Base-by-base conservation (phyloP, 768 basidiomycete genomes). In the Lentinus tigrinus region DNA sequence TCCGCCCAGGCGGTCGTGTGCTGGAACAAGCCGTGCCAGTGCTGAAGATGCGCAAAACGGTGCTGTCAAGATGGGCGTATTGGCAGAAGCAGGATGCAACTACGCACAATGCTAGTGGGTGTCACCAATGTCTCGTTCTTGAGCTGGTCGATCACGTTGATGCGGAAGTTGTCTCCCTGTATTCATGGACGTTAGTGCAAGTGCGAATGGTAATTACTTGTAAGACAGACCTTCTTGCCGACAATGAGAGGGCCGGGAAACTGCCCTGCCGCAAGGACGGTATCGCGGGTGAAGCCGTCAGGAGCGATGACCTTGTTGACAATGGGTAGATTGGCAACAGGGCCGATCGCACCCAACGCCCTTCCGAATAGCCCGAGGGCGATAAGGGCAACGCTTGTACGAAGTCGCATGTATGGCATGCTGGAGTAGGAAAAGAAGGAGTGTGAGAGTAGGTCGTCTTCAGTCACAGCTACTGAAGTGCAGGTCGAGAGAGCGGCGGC, bases 11-110 rank as follows among this genome's bases (percentile, higher is more conserved):
- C 77, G 14, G 73, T 70, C 11, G 69, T 68, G 17, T 70, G 56
- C 60, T 81, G 80, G 57, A 75, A 77, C 8, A 82, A 34, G 8
- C 81, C 81, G 55, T 82, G 81, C 81, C 81, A 81, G 27, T 69
- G 68, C 68, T 69, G 37, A 19, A 21, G 34, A 28, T 27, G 17
- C 74, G 57, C 75, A 74, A 17, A 78, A 48, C 78, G 56, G 78
- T 10, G 76, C 77, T 77, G 78, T 51, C 70, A 62, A 58, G 59
- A 14, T 21, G 21, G 26, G 7, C 26, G 21, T 27, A 10, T 42
- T n/a, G 19, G 8, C 34, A 26, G 11, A 16, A 23, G 14, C 7
- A 14, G 42, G 40, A 28, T 5, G 31, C 6, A 7, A 23, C 6
- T 11, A 58, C 76, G 61, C 46, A 77, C 76, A 36, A 77, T 67